These are phyloP conservation scores for Penicillium turbatum DNA, from an alignment of 495 filamentous ascomycete species.

Conservation along the genomic window DNA sequence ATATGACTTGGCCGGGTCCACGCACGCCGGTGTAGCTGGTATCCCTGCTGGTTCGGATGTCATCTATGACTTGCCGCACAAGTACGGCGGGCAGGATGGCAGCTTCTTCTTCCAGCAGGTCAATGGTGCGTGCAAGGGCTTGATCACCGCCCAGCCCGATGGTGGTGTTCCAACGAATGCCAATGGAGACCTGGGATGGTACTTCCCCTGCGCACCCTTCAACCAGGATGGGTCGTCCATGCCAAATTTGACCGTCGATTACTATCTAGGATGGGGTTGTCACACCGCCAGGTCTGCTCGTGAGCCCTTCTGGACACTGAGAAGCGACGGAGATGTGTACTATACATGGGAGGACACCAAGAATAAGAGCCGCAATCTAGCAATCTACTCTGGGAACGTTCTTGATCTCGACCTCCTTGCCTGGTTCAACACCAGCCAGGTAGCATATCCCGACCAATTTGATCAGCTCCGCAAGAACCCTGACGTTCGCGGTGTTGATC, in stretches of 20 bases:
- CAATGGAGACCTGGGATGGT: conserved; percentile 81
- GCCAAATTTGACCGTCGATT: conserved; percentile 67
- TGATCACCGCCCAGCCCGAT: conserved; percentile 66
- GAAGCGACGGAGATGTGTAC: conserved; percentile 69
- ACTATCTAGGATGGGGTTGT: conserved; percentile 83
- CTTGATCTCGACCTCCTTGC: conserved; percentile 85
- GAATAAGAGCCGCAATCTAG: conserved; percentile 81
- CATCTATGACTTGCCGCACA: conserved; percentile 74
- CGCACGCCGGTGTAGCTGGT: conserved; percentile 73
- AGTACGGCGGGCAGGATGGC: conserved; percentile 81
- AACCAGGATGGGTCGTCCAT: conserved; percentile 86
- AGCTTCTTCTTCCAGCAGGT: conserved; percentile 99
- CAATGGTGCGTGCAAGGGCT: conserved; percentile 91
- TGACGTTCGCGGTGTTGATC: conserved; percentile 77
- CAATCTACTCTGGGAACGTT: conserved; percentile 91
- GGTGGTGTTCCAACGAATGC: conserved; percentile 78
- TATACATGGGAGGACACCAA: conserved; percentile 94
- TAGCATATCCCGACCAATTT: conserved; percentile 73
- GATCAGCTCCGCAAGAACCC: conserved; percentile 74
- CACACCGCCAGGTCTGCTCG: conserved; percentile 70
- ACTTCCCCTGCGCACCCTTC: conserved; percentile 89
- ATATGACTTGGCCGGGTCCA: conserved; percentile 70
- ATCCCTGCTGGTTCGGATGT: conserved; percentile 69
- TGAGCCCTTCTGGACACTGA: conserved; percentile 66
- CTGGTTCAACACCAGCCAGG: conserved; percentile 86